A percentile compares a stretch with the other conserved stretches of the same genome.
Conservation (phyloP, 768 basidiomycete genomes). For the Artomyces pyxidatus region DNA sequence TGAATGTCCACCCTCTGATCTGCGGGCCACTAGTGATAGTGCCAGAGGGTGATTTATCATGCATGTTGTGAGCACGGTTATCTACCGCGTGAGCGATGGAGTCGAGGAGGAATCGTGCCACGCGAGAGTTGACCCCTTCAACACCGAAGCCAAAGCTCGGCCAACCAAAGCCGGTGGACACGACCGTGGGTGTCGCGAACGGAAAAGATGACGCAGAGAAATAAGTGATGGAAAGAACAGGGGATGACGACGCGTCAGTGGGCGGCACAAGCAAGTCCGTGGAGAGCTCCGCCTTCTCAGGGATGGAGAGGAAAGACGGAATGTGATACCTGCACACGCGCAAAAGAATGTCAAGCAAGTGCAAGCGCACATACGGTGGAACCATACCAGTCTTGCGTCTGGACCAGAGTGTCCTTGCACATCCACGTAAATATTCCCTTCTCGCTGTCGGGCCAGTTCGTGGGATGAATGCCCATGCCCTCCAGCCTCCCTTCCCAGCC, state of each 20-base stretch:
- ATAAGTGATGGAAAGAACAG: conserved; percentile 65
- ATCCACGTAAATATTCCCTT: conserved; percentile 74
- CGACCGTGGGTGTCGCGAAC: conserved; percentile 63
- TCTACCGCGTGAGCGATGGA: conserved; percentile 26
- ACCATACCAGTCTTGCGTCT: conserved; percentile 78
- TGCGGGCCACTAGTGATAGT: conserved; percentile 33
- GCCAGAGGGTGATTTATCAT: neutral
- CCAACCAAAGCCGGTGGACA: conserved; percentile 84
- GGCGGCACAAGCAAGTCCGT: conserved; percentile 44
- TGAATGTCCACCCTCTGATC: conserved; percentile 66
- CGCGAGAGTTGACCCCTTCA: conserved; percentile 78
- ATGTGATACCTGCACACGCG: conserved; percentile 59
- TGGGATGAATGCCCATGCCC: conserved; percentile 83
- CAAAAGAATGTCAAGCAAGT: neutral
- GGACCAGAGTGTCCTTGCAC: conserved; percentile 58
- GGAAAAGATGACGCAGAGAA: conserved; percentile 79
- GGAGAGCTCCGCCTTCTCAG: conserved; percentile 67
- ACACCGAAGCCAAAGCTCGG: conserved; percentile 68
- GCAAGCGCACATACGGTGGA: neutral
- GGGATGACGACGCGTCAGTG: conserved; percentile 24
- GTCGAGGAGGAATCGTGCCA: conserved; percentile 64
- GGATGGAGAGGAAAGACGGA: conserved; percentile 69
- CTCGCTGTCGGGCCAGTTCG: conserved; percentile 74
- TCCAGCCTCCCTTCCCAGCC: conserved; percentile 65
- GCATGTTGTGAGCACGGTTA: neutral